Conservation (phyloP, 176 grass and related monocot species). For the Aegilops speltoides region DNA sequence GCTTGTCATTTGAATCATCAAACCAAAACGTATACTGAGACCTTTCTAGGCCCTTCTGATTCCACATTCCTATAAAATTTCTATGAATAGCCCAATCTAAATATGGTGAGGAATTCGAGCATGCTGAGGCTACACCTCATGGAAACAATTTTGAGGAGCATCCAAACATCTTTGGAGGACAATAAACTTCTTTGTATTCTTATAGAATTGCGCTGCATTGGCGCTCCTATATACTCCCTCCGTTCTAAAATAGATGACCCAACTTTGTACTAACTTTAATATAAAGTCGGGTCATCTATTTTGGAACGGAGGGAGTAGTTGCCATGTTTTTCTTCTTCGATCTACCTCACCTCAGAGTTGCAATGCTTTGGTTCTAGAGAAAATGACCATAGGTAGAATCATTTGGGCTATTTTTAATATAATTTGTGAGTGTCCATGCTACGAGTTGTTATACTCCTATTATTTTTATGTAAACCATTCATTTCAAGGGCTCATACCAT, state of each 20-base stretch:
- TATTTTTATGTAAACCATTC: background rate
- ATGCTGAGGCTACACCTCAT: background rate
- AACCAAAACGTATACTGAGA: background rate
- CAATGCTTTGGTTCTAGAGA: background rate
- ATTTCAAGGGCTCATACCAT: background rate
- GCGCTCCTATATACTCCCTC: too few species aligned
- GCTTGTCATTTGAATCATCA: constrained; percentile 5
- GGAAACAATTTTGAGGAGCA: background rate
- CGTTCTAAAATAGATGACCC: too few species aligned
- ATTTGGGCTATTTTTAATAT: background rate
- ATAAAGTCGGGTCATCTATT: too few species aligned
- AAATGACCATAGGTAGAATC: background rate
- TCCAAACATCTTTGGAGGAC: background rate
- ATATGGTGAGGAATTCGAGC: background rate
- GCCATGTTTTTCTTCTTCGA: background rate
- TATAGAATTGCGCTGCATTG: background rate
- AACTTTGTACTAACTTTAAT: too few species aligned
- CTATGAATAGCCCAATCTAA: background rate
- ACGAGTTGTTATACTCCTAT: background rate
- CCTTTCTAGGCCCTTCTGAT: background rate
- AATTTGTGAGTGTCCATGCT: background rate
- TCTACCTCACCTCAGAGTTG: background rate
- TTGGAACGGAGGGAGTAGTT: too few species aligned
- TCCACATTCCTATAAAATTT: background rate
- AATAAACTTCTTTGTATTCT: background rate